Base-by-base conservation (phyloP, 2,329 filamentous ascomycete species). In the Diplocarpon rosae region DNA sequence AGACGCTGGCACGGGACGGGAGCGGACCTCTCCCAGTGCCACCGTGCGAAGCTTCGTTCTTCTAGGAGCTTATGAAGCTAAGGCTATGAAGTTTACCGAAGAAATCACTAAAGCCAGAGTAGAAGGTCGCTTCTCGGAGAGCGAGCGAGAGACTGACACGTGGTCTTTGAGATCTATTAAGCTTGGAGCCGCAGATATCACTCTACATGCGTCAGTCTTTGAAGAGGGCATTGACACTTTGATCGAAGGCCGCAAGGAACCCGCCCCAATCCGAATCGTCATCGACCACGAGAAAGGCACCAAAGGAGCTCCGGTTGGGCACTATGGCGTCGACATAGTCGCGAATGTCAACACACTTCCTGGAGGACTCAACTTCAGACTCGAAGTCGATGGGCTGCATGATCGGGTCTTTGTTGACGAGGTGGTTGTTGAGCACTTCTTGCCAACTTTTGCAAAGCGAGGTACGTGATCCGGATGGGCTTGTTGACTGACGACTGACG, bases 71-170 rank as follows among this genome's bases (percentile, higher is more conserved):
- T 90, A 90, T 56, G 85, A 94, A 59, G 80, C 80, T 20, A 89
- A 81, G 61, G 85, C 83, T 1, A 68, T 71, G 14, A 85, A 82
- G 49, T 80, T 86, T 64, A 78, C 79, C 24, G 90, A 96, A 64
- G 92, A 96, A 52, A 72, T 95, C 11, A 78, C 80, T 38, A 93
- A 90, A 65, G 88, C 89, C 8, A 79, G 82, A 52, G 78, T 95
- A 12, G 90, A 95, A 64, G 83, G 80, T 5, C 77, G 89, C 10
- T 95, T 93, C 57, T 69, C 84, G 0, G 88, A 95, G 60, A 63
- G 69, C n/a, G 86, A 95, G 66, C 78, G 89, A 47, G 87, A 95
- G 62, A 76, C 82, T 47, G 73, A 80, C 13, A 78, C 75, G 55
- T 95, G 87, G 88, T 84, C 84, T 28, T 73, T 93, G 28, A 77